Conservation (phyloP, 2,329 filamentous ascomycete genomes). For the Capronia americana region DNA sequence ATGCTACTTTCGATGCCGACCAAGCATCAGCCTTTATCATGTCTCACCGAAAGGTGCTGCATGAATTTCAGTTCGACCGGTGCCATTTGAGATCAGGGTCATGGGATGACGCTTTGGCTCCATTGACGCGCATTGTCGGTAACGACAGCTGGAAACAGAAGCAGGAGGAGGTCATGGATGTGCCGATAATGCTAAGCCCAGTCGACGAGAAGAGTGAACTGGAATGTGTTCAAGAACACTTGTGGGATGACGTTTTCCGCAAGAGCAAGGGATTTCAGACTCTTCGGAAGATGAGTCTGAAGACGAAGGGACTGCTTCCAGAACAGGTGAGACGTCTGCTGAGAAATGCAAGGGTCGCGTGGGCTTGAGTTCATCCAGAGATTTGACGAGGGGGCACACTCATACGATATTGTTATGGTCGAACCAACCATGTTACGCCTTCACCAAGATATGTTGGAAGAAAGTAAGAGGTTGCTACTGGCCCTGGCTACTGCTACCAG, state of each 20-base stretch:
- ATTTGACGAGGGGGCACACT: not conserved
- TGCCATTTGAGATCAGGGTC: slow-evolving; percentile 72
- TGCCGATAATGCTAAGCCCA: slow-evolving; percentile 48
- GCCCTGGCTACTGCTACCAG: slow-evolving; percentile 38
- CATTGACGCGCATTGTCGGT: slow-evolving; percentile 59
- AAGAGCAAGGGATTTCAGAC: slow-evolving; percentile 32
- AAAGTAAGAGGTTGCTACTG: not conserved
- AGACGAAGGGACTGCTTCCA: slow-evolving; percentile 35
- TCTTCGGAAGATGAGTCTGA: slow-evolving; percentile 32
- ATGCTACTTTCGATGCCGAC: slow-evolving; percentile 71
- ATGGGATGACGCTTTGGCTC: slow-evolving; percentile 83
- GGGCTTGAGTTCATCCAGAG: slow-evolving; percentile 23
- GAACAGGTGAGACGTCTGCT: slow-evolving; percentile 36
- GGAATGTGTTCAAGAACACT: slow-evolving; percentile 40
- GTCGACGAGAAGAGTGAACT: slow-evolving; percentile 38
- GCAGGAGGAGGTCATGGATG: slow-evolving; percentile 47
- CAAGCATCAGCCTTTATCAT: slow-evolving; percentile 74
- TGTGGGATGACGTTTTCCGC: slow-evolving; percentile 39
- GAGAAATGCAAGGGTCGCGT: slow-evolving; percentile 32
- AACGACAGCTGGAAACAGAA: slow-evolving; percentile 49
- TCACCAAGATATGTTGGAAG: not conserved
- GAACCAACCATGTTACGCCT: too few relatives aligned
- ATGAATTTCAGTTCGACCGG: slow-evolving; percentile 81
- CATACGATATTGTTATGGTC: not conserved
- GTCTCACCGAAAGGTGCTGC: slow-evolving; percentile 70